A percentile compares a stretch with the other conserved stretches of the same genome.
These are phyloP conservation scores for Sporisorium iseilematis-ciliati DNA, from an alignment of 1,284 basidiomycete species.

Conservation along the genomic window DNA sequence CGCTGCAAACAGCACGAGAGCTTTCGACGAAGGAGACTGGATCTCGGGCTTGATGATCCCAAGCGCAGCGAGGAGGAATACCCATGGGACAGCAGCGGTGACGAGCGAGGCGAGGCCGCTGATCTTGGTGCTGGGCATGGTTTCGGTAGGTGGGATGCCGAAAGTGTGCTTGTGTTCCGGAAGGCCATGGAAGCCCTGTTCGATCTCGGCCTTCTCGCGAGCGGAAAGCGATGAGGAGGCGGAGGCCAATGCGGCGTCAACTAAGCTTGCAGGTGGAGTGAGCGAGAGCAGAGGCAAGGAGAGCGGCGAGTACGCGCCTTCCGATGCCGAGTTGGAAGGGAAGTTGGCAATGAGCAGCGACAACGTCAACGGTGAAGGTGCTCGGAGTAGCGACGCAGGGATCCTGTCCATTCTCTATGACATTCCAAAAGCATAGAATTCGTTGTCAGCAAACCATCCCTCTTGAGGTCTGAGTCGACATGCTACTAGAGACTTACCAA, in stretches of 20 bases:
- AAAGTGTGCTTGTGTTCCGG: constrained; percentile 60
- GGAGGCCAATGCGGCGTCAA: constrained; percentile 18
- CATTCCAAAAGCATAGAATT: background rate
- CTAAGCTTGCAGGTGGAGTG: constrained; percentile 22
- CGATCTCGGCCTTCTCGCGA: constrained; percentile 38
- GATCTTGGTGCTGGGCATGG: constrained; percentile 57
- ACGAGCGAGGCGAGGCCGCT: constrained; percentile 43
- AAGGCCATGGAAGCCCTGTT: constrained; percentile 48
- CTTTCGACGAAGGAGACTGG: constrained; percentile 25
- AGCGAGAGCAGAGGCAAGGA: constrained; percentile 35
- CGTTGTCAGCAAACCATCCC: background rate
- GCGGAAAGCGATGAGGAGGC: constrained; percentile 14
- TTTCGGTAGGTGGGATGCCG: constrained; percentile 51
- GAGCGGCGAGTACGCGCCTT: constrained; percentile 38
- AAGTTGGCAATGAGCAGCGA: constrained; percentile 54
- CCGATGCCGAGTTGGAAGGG: constrained; percentile 28
- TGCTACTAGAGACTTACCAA: constrained; percentile 29
- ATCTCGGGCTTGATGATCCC: constrained; percentile 30
- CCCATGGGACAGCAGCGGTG: constrained; percentile 54
- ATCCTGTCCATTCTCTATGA: constrained; percentile 46
- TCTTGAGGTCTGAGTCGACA: background rate
- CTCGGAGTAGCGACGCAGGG: constrained; percentile 29
- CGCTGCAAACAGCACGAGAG: constrained; percentile 34
- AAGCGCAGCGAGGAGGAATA: constrained; percentile 42
- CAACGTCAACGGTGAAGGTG: constrained; percentile 28